These are phyloP conservation scores for Stachybotrys echinatus DNA, from an alignment of 2,329 filamentous ascomycete species.

Conservation along the genomic window DNA sequence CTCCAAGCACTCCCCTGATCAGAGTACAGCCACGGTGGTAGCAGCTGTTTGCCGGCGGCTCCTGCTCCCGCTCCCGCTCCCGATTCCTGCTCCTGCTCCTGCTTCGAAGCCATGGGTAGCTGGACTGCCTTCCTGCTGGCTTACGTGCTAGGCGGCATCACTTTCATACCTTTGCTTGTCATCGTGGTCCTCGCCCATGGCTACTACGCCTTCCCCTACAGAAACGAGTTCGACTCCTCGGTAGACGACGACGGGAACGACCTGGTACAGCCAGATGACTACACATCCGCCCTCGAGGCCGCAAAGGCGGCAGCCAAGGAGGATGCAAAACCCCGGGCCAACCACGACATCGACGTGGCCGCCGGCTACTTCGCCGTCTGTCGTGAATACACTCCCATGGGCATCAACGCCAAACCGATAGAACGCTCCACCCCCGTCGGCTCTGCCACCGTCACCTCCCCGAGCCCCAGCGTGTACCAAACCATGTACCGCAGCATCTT, in stretches of 20 bases:
- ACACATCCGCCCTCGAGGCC: slow-evolving; percentile 57
- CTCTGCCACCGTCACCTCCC: slow-evolving; percentile 65
- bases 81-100: slow-evolving; percentile 1
- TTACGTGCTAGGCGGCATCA: slow-evolving; percentile 83
- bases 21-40: background rate
- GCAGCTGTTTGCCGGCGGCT: background rate
- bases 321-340: slow-evolving; percentile 49
- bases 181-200: slow-evolving; percentile 57
- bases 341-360: slow-evolving; percentile 69
- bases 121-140: slow-evolving; percentile 60
- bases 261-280: slow-evolving; percentile 57
- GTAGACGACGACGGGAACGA: slow-evolving; percentile 24
- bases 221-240: slow-evolving; percentile 30
- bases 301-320: slow-evolving; percentile 54
- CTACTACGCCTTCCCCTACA: slow-evolving; percentile 61
- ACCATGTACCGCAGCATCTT: slow-evolving; percentile 97
- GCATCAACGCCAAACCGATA: slow-evolving; percentile 87
- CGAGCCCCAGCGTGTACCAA: slow-evolving; percentile 94
- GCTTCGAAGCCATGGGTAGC: slow-evolving; percentile 37
- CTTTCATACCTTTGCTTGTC: slow-evolving; percentile 73
- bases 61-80: slow-evolving; percentile 8
- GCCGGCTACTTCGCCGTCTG: slow-evolving; percentile 95
- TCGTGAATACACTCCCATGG: slow-evolving; percentile 85
- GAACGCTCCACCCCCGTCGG: slow-evolving; percentile 79
- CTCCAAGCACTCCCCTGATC: background rate